Percentiles rank a stretch among this genome's conserved stretches.
These are phyloP conservation scores for Fusarium staphyleae DNA, from an alignment of 2,329 filamentous ascomycete species.

Conservation along the genomic window DNA sequence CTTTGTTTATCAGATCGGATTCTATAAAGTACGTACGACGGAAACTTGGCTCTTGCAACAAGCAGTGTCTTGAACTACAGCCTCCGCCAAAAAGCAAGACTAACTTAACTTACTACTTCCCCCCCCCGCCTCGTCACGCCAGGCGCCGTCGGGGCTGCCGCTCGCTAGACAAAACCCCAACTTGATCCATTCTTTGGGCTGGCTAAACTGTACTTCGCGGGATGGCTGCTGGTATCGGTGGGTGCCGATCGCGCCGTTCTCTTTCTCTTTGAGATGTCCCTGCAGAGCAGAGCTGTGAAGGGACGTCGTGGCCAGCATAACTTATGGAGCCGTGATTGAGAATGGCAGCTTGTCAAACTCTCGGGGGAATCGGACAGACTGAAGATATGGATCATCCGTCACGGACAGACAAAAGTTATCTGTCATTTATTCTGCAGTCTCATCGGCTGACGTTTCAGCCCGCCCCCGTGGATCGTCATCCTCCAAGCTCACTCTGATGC, in stretches of 20 bases:
- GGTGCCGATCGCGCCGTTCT: not conserved
- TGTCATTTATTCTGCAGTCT: not conserved
- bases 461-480: constrained; percentile 21
- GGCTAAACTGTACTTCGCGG: not conserved
- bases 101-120: no score
- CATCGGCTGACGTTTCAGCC: constrained; percentile 40
- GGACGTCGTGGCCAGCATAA: no score
- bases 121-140: constrained; percentile 9
- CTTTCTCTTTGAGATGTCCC: not conserved
- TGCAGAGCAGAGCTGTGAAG: no score
- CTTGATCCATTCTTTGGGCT: not conserved
- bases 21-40: no score
- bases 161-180: not conserved
- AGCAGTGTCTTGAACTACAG: no score
- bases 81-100: no score
- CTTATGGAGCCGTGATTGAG: no score
- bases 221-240: constrained; percentile 16
- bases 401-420: not conserved
- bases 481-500: not conserved
- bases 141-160: constrained; percentile 22
- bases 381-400: no score
- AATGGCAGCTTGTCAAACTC: no score
- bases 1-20: no score
- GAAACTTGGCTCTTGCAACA: no score
- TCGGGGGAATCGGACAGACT: no score